Conservation (phyloP, 2,329 filamentous ascomycete genomes). For the Monilinia fructicola region DNA sequence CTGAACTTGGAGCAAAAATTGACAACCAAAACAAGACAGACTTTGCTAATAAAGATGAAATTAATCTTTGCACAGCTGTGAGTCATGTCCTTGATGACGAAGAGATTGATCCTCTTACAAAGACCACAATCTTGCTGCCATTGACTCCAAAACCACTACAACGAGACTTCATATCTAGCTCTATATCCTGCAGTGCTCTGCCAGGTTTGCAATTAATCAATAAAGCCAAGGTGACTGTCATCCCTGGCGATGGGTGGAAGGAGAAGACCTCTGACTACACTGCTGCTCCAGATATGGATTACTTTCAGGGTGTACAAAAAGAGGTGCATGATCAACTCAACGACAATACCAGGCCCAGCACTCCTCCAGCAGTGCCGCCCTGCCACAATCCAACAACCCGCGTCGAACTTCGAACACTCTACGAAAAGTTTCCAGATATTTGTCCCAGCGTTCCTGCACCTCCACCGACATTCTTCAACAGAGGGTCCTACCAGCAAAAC, state of each 20-base stretch:
- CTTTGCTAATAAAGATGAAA: too few species aligned
- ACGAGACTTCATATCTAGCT: neutral
- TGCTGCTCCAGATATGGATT: neutral
- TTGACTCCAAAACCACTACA: neutral
- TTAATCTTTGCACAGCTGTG: neutral
- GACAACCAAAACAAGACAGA: neutral
- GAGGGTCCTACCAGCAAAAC: neutral
- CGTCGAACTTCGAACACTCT: slow-evolving; percentile 7
- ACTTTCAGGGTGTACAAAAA: neutral
- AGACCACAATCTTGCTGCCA: neutral
- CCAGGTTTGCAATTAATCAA: neutral
- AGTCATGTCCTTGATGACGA: neutral
- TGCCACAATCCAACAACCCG: neutral
- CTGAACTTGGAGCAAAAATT: neutral
- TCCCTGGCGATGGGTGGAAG: neutral
- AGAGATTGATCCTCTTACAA: slow-evolving; percentile 1
- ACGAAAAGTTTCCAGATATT: slow-evolving; percentile 9
- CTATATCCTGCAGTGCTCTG: neutral
- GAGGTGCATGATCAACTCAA: neutral
- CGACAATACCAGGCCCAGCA: too few species aligned
- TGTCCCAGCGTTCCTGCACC: slow-evolving; percentile 4
- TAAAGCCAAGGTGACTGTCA: neutral
- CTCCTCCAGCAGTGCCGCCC: neutral
- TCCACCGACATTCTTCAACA: slow-evolving; percentile 9
- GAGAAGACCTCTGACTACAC: neutral